Evolutionary conservation across 1,284 basidiomycete species (phyloP), one percentile per base, ranked within the genome.

Genomic region (Laetiporus sulphureus): DNA sequence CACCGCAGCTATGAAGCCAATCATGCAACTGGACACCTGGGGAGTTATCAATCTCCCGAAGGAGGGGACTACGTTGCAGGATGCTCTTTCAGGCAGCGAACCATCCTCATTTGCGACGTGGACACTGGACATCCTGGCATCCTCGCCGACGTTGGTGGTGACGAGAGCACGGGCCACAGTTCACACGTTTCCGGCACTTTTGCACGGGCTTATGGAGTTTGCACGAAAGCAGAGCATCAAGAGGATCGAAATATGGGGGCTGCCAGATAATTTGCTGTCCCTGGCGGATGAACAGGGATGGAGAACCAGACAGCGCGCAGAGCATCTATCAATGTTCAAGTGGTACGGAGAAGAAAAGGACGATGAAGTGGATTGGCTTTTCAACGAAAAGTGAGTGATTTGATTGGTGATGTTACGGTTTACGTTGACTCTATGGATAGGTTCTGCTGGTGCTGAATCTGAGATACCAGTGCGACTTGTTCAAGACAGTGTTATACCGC

Each of bases 221-320:
- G 75, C 74, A 18, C 56, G 50, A 40, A 53, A 64, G 41, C 50
- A 67, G 40, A 62, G 63, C 6, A 58, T 75, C 25, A 56, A 64
- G 32, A 62, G 53, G 37, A 57, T 83, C 19, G 79, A 82, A 50
- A 58, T 72, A 1, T 83, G 80, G 77, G 75, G 75, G 54, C 44
- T 79, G 22, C 58, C 62, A 0, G 46, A 53, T 11, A 50, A 64
- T 16, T 53, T 79, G 23, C 47, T 61, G 35, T 46, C 50, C 2
- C 45, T 59, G 22, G 69, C 66, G 4, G 40, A 50, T 16, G 46
- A 49, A 11, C 47, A 63, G 1, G 72, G 70, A 3, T 74, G 71
- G 3, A 58, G 38, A 38, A 70, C 66, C 1, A 50, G 50, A 18
- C 52, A 60, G 22, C 62, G 77, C 45, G 55, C 61, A 2, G 72